These are phyloP conservation scores for Lactuca sativa DNA, from an alignment of 129 eudicot species.

Conservation along the genomic window DNA sequence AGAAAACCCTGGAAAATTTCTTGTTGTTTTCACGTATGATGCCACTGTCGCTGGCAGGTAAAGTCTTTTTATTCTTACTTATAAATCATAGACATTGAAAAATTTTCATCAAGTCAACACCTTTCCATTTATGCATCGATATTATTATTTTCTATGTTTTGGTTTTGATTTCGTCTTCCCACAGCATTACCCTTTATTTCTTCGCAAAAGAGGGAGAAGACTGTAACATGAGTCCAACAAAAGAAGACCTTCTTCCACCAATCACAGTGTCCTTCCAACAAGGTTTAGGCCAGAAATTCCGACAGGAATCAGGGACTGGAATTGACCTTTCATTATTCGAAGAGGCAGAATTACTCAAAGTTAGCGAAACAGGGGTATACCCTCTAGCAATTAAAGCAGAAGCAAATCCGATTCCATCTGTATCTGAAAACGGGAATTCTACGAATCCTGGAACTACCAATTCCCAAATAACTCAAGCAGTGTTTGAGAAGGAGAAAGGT, in stretches of 20 bases:
- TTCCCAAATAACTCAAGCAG: conserved; percentile 86
- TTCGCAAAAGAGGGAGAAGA: conserved; percentile 98
- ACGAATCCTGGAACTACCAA: conserved; percentile 48
- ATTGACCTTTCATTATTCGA: conserved; percentile 69
- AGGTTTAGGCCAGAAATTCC: conserved; percentile 89
- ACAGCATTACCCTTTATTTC: conserved; percentile 78
- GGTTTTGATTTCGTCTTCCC: conserved; percentile 2
- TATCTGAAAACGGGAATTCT: conserved; percentile 41
- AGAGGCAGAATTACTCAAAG: conserved; percentile 56
- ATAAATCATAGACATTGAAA: not conserved
- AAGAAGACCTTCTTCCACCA: conserved; percentile 63
- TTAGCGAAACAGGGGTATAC: conserved; percentile 59
- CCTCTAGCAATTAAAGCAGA: conserved; percentile 92
- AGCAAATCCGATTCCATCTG: conserved; percentile 56
- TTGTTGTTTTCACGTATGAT: conserved; percentile 80
- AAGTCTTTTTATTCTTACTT: not conserved
- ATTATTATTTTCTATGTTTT: conserved; percentile 6
- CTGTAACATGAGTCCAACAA: conserved; percentile 62
- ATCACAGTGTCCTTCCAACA: conserved; percentile 62
- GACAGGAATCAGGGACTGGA: conserved; percentile 85
- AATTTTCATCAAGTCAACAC: not conserved
- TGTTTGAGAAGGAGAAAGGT: conserved; percentile 83
- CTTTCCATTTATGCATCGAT: conserved; percentile 4
- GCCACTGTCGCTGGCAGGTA: conserved; percentile 97
- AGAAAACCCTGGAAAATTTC: conserved; percentile 63